Evolutionary conservation across 495 filamentous ascomycete species (phyloP).

Genomic region (Tuber melanosporum): DNA sequence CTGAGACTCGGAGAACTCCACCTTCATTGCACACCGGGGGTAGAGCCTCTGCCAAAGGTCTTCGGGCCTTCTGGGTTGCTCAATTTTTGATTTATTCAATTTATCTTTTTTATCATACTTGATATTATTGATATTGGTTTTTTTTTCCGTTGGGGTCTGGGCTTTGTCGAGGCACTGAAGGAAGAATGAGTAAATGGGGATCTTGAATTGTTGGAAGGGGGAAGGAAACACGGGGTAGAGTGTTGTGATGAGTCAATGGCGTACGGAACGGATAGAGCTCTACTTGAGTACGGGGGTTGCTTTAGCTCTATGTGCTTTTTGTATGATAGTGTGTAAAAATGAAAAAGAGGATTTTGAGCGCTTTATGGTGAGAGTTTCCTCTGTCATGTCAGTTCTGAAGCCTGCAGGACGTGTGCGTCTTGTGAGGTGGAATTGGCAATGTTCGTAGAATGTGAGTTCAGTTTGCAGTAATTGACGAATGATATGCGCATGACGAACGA

Average conservation of each 20-base stretch:
- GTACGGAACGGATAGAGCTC: not conserved
- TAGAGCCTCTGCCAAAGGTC: constrained; percentile 34
- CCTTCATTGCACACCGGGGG: constrained; percentile 39
- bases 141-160: not conserved
- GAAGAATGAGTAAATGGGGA: not conserved
- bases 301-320: not conserved
- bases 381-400: not conserved
- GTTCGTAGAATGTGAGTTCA: not conserved
- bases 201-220: not conserved
- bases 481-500: not conserved
- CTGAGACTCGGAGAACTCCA: constrained; percentile 32
- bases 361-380: not conserved
- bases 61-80: constrained; percentile 40
- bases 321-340: not conserved
- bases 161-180: not conserved
- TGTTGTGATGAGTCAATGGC: not conserved
- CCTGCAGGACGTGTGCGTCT: not conserved
- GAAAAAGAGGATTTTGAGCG: not conserved
- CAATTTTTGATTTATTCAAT: constrained; percentile 36
- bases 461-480: not conserved
- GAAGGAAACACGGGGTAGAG: not conserved
- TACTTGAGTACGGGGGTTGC: not conserved
- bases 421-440: not conserved
- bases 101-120: constrained; percentile 1
- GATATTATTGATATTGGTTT: not conserved